Percentiles rank a stretch among this genome's conserved stretches.
Conservation (phyloP, 257 asterid genomes). For the Nicotiana tabacum region DNA sequence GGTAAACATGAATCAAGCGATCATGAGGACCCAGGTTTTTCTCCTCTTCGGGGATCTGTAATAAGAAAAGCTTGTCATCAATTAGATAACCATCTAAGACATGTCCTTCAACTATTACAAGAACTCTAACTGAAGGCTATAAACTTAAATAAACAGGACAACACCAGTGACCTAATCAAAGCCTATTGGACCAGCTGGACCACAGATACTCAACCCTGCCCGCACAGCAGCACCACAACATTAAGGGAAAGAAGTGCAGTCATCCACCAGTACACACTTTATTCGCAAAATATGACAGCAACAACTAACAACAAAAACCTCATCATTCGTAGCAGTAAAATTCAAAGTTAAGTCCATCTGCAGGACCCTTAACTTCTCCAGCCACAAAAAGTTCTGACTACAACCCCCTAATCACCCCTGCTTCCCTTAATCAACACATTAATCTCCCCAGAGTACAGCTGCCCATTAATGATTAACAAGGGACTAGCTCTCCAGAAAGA, state of each 20-base stretch:
- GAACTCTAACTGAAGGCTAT: not conserved
- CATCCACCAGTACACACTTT: not conserved
- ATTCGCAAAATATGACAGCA: not conserved
- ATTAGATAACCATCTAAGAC: not conserved
- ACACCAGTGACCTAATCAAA: not conserved
- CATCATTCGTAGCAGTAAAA: not conserved
- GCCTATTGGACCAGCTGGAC: not conserved
- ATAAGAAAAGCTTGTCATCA: not conserved
- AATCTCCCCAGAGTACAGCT: not conserved
- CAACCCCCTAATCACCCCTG: not conserved
- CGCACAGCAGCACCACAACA: not conserved
- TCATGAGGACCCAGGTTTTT: slow-evolving; percentile 27
- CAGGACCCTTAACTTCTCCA: not conserved
- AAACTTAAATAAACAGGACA: not conserved
- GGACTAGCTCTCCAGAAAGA: not conserved
- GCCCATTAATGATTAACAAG: not conserved
- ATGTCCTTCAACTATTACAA: not conserved
- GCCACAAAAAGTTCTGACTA: not conserved
- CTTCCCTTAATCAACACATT: not conserved
- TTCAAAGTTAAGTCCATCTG: not conserved
- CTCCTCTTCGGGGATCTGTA: slow-evolving; percentile 28
- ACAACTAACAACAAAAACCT: not conserved
- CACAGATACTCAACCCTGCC: not conserved
- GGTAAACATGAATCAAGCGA: slow-evolving; percentile 31
- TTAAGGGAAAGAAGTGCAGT: slow-evolving; percentile 8